Conservation (phyloP, 139 green algal species). For the Zygnema circumcarinatum region DNA sequence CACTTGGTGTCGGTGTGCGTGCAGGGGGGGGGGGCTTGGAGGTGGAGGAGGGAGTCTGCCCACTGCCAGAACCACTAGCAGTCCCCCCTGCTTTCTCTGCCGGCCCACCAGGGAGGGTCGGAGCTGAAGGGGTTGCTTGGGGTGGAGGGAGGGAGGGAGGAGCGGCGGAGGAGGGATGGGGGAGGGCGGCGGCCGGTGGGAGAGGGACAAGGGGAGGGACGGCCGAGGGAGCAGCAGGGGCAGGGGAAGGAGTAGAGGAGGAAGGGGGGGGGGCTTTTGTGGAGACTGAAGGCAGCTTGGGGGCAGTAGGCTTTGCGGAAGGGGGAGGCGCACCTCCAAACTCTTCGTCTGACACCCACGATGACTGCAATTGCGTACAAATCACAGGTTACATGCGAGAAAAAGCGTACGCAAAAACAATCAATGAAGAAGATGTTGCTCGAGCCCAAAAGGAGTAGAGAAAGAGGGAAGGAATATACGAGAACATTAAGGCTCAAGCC, state of each 20-base stretch:
- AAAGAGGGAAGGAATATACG: constrained; percentile 11
- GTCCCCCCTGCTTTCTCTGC: constrained; percentile 6
- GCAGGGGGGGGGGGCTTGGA: too few species aligned
- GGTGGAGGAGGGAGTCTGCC: background rate
- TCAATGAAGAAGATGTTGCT: background rate
- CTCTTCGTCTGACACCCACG: constrained; percentile 51
- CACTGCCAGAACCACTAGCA: background rate
- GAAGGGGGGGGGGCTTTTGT: constrained; percentile 5
- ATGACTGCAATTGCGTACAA: constrained; percentile 4
- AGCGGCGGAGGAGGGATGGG: background rate
- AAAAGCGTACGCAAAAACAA: background rate
- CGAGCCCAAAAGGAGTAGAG: background rate
- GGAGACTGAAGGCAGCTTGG: background rate
- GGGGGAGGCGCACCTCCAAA: constrained; percentile 23
- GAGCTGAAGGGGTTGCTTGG: constrained; percentile 1
- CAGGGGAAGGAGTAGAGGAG: constrained; percentile 2
- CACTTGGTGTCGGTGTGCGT: too few species aligned
- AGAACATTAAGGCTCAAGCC: background rate
- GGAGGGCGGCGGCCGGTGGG: background rate
- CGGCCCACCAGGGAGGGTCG: background rate
- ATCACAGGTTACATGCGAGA: background rate
- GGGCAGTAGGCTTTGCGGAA: constrained; percentile 5
- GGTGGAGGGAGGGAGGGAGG: constrained; percentile 13
- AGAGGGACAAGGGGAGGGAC: background rate
- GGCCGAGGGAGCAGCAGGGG: constrained; percentile 19